Conservation (phyloP, 1,284 basidiomycete species). For the Tylopilus sp. region DNA sequence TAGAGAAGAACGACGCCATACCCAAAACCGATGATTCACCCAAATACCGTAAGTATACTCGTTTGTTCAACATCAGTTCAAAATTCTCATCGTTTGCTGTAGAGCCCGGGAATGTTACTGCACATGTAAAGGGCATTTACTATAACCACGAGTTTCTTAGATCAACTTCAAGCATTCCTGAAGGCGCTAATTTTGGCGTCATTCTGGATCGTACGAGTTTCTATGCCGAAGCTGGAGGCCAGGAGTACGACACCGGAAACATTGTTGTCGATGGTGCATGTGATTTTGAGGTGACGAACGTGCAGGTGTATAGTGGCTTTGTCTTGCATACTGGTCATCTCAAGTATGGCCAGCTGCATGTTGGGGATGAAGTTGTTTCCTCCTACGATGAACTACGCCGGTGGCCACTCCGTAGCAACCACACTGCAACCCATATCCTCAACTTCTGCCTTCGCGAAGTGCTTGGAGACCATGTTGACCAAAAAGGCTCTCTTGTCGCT, state of each 20-base stretch:
- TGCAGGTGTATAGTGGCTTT: conserved; percentile 84
- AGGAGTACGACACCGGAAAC: conserved; percentile 95
- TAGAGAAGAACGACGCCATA: conserved; percentile 80
- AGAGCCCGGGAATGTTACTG: conserved; percentile 75
- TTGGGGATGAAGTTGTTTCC: conserved; percentile 68
- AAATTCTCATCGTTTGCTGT: conserved; percentile 6
- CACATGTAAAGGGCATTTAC: conserved; percentile 85
- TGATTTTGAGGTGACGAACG: conserved; percentile 92
- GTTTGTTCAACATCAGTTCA: neutral
- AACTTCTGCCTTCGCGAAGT: conserved; percentile 92
- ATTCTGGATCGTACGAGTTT: conserved; percentile 95
- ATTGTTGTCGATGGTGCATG: conserved; percentile 90
- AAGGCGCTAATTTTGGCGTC: conserved; percentile 74
- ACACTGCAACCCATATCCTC: conserved; percentile 98
- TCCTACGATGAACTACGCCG: conserved; percentile 88
- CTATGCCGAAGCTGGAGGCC: conserved; percentile 96
- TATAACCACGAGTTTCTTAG: conserved; percentile 73
- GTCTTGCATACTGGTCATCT: conserved; percentile 87
- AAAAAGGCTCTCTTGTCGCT: conserved; percentile 96
- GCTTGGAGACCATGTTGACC: conserved; percentile 95
- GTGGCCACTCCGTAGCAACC: conserved; percentile 95
- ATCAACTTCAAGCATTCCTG: conserved; percentile 65
- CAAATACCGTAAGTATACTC: conserved; percentile 70
- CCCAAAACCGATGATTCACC: conserved; percentile 91
- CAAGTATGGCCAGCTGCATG: conserved; percentile 69